These are phyloP conservation scores for Backusella australiensis DNA, from an alignment of 192 early-diverging fungal species.

Conservation along the genomic window DNA sequence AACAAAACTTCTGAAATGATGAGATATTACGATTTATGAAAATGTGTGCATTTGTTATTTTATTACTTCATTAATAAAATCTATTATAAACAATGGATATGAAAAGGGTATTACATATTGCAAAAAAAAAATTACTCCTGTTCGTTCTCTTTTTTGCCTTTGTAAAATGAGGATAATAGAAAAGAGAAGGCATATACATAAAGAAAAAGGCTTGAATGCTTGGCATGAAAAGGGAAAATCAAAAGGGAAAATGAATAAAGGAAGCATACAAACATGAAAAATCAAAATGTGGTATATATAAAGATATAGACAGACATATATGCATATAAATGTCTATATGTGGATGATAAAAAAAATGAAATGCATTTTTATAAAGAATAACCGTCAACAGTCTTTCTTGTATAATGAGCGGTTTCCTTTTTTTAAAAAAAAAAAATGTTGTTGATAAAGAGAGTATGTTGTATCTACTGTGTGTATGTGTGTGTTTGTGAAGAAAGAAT, in stretches of 20 bases:
- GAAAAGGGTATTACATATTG: not conserved
- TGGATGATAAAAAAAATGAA: not conserved
- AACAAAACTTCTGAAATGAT: not conserved
- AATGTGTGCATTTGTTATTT: not conserved
- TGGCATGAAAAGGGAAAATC: not conserved
- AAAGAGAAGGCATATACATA: conserved; percentile 11
- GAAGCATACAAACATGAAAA: not conserved
- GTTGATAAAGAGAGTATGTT: not conserved
- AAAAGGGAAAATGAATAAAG: not conserved
- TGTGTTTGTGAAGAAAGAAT: conserved; percentile 1
- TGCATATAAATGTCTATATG: not conserved
- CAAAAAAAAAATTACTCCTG: not conserved
- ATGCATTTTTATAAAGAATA: not conserved
- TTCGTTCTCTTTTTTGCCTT: not conserved
- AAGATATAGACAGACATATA: not conserved
- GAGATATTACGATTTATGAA: not conserved
- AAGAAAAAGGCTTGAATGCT: conserved; percentile 3
- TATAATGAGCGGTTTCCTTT: not conserved
- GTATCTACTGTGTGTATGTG: not conserved
- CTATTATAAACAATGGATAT: not conserved
- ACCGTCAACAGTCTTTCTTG: conserved; percentile 7
- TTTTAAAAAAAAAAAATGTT: not conserved
- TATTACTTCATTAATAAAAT: not conserved
- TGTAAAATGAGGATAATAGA: not conserved
- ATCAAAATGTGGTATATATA: not conserved